A percentile compares a stretch with the other conserved stretches of the same genome.
Conservation (phyloP, 805 yeast genomes). For the Cyberlindnera subsufficiens region DNA sequence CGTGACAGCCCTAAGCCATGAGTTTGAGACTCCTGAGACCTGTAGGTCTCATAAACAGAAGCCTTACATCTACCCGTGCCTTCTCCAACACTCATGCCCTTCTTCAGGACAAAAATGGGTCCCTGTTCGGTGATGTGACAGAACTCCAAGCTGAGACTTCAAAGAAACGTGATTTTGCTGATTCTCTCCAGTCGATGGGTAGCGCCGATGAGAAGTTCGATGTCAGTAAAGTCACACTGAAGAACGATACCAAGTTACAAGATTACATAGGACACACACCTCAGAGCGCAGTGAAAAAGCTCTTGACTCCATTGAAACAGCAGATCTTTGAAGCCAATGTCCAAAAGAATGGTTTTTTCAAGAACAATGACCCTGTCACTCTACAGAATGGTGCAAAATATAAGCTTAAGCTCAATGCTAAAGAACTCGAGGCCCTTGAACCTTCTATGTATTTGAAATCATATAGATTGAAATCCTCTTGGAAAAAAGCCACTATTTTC, state of each 20-base stretch:
- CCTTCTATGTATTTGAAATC: conserved; percentile 84
- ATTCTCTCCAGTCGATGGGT: conserved; percentile 21
- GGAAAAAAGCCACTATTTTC: conserved; percentile 81
- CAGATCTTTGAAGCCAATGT: conserved; percentile 59
- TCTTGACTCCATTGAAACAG: conserved; percentile 67
- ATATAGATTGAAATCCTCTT: conserved; percentile 77
- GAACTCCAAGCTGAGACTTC: conserved; percentile 12
- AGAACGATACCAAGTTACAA: conserved; percentile 35
- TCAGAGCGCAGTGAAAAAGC: conserved; percentile 45
- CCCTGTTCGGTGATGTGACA: conserved; percentile 22
- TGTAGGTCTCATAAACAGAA: background rate
- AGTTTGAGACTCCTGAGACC: background rate
- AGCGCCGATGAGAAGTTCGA: conserved; percentile 14
- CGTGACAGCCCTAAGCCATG: no score
- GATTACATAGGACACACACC: conserved; percentile 45
- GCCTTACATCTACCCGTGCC: background rate
- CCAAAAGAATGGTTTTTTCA: conserved; percentile 55
- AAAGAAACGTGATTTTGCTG: conserved; percentile 19
- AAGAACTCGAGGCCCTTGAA: conserved; percentile 74
- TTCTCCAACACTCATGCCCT: background rate
- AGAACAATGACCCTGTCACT: conserved; percentile 48
- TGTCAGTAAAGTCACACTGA: conserved; percentile 24
- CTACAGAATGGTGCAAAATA: conserved; percentile 39
- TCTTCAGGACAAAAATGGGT: conserved; percentile 1
- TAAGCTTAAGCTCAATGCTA: conserved; percentile 48